Evolutionary conservation across 163 green algal species (phyloP).

Genomic region (Chlamydomonas reinhardtii): DNA sequence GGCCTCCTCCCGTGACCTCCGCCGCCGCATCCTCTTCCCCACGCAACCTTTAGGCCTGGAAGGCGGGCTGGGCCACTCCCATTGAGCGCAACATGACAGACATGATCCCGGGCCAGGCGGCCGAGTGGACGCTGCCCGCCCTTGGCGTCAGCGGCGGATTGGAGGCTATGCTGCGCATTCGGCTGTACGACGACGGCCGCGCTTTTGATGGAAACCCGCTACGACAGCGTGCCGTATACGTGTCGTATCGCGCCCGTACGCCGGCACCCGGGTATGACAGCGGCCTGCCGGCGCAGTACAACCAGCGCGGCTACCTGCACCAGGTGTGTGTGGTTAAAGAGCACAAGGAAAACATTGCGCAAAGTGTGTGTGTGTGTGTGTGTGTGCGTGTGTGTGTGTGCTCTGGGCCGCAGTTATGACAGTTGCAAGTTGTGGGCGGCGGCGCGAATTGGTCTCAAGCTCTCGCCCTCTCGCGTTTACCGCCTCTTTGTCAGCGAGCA

Average conservation of each 20-base stretch:
- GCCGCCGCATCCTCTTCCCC: no score
- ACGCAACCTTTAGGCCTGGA: constrained; percentile 9
- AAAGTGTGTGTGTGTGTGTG: neutral
- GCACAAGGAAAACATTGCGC: no score
- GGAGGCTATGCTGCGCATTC: neutral
- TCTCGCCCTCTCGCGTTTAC: no score
- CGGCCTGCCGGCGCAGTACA: neutral
- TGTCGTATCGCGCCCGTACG: neutral
- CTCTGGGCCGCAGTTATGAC: no score
- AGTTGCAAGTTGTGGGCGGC: no score
- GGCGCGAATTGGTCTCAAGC: no score
- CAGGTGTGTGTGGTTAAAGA: no score
- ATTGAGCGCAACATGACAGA: neutral
- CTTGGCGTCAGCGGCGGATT: neutral
- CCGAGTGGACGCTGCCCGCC: neutral
- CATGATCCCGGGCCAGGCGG: neutral
- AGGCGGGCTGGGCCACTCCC: constrained; percentile 9
- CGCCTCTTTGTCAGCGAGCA: no score
- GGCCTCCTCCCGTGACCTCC: neutral
- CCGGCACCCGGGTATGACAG: constrained; percentile 2
- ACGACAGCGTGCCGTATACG: neutral
- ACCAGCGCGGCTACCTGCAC: neutral
- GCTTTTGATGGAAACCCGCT: neutral
- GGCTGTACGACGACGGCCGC: neutral
- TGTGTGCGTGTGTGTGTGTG: no score